These are phyloP conservation scores for Puccinia coronata DNA, from an alignment of 1,284 basidiomycete species.

Conservation along the genomic window DNA sequence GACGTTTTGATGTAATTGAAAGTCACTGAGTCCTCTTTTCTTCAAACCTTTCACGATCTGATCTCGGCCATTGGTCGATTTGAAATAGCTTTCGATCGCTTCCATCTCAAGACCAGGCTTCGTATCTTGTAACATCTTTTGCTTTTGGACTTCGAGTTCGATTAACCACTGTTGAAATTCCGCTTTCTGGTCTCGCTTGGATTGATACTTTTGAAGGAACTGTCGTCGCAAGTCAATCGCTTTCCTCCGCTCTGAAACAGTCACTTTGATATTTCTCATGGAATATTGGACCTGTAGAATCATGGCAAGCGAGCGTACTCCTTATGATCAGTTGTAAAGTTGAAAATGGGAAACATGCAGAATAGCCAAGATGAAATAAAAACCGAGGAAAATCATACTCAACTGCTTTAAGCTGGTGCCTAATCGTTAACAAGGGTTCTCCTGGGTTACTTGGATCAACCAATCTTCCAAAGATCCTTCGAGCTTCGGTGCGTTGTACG, in stretches of 20 bases:
- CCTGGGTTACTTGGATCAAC: conserved; percentile 46
- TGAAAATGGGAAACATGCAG: background rate
- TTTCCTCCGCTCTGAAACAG: conserved; percentile 43
- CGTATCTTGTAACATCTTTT: conserved; percentile 18
- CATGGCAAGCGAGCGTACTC: background rate
- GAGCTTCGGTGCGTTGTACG: conserved; percentile 77
- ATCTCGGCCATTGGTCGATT: background rate
- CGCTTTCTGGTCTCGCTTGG: conserved; percentile 24
- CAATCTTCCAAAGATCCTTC: conserved; percentile 61
- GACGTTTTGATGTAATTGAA: background rate
- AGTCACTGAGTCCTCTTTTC: background rate
- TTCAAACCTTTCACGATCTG: conserved; percentile 8
- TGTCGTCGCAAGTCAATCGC: conserved; percentile 31
- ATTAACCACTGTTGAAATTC: conserved; percentile 32
- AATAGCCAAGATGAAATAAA: background rate
- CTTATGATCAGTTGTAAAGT: background rate
- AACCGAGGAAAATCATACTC: background rate
- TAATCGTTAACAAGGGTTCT: conserved; percentile 48
- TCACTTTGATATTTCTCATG: conserved; percentile 49
- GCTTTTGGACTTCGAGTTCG: conserved; percentile 31
- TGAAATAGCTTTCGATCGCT: conserved; percentile 3
- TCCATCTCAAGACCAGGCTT: background rate
- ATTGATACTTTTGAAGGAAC: conserved; percentile 40
- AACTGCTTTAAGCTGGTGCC: conserved; percentile 38
- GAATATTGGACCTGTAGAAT: conserved; percentile 39